Evolutionary conservation across 345 rosid species (phyloP).

Genomic region (Eucalyptus marginata): DNA sequence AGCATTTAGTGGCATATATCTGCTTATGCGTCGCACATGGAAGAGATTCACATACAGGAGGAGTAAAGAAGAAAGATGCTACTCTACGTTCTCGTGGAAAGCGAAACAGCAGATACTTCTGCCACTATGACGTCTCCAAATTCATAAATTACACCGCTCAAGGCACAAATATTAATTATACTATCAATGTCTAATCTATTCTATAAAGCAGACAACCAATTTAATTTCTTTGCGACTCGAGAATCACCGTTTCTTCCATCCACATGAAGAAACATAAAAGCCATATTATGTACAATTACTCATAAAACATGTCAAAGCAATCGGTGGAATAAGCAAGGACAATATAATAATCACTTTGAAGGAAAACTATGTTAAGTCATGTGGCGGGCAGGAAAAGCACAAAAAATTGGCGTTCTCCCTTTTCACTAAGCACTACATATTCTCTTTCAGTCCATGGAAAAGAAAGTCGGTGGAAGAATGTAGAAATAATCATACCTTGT

Average conservation of each 20-base stretch:
- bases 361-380: not conserved
- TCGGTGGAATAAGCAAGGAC: not conserved
- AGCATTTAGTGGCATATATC: not conserved
- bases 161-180: not conserved
- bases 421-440: not conserved
- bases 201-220: not conserved
- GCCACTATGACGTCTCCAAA: not conserved
- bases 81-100: not conserved
- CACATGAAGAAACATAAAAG: not conserved
- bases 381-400: not conserved
- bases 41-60: not conserved
- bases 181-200: not conserved
- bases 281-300: not conserved
- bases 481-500: conserved; percentile 16
- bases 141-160: not conserved
- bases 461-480: not conserved
- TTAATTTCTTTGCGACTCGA: not conserved
- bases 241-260: not conserved
- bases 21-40: not conserved
- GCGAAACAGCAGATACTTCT: not conserved
- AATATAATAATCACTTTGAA: not conserved
- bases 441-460: not conserved
- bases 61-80: not conserved
- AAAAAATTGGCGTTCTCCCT: not conserved
- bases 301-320: not conserved